These are phyloP conservation scores for Hortaea sp. DNA, from an alignment of 2,329 filamentous ascomycete species.

Conservation along the genomic window DNA sequence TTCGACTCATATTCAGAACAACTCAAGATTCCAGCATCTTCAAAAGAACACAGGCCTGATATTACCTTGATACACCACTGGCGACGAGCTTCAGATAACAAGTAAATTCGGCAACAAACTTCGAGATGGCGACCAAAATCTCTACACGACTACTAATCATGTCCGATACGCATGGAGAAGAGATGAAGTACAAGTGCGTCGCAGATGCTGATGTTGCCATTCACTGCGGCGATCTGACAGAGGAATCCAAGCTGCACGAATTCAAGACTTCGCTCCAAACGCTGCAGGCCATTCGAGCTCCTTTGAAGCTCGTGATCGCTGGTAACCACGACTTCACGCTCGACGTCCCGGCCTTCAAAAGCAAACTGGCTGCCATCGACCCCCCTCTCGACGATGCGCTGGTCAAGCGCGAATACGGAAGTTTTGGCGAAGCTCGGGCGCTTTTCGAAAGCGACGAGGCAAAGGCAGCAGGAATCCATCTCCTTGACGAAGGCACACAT, in stretches of 20 bases:
- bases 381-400: conserved; percentile 5
- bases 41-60: no score
- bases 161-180: conserved; percentile 18
- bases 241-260: conserved; percentile 19
- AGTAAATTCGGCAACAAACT: no score
- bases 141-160: conserved; percentile 13
- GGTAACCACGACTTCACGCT: conserved; percentile 28
- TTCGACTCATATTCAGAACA: no score
- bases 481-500: conserved; percentile 43
- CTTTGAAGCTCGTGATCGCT: conserved; percentile 28
- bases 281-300: conserved; percentile 20
- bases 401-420: conserved; percentile 31
- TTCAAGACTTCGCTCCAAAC: conserved; percentile 22
- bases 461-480: conserved; percentile 35
- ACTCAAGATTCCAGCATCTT: no score
- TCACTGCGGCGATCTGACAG: conserved; percentile 32
- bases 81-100: no score
- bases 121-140: neutral
- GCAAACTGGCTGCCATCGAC: conserved; percentile 6
- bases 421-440: conserved; percentile 20
- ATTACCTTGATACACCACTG: no score
- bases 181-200: conserved; percentile 2
- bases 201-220: conserved; percentile 26
- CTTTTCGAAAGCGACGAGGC: conserved; percentile 23
- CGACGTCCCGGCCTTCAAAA: conserved; percentile 25